Evolutionary conservation across 2,329 filamentous ascomycete genomes (phyloP), one percentile per base, ranked within the genome.

Genomic region (Colletotrichum cereale): DNA sequence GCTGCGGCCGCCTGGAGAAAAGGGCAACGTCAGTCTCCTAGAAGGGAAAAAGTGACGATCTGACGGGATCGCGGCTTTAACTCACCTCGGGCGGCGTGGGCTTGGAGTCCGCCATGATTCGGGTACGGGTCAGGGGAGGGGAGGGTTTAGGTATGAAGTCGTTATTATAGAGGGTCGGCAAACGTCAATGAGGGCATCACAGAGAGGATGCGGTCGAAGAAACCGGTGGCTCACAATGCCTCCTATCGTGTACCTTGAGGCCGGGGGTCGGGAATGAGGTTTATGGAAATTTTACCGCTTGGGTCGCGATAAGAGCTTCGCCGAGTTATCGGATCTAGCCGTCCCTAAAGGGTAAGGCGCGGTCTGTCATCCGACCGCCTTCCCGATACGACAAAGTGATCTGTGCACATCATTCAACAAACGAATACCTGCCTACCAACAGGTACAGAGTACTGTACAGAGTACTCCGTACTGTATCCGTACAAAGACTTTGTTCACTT

Each of bases 51-150:
- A 2, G 18, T 4, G 44, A 47, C 44, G 5, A 12, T 55, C 34
- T 42, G 42, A 50, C 47, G 34, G 38, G 34, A 55, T 29, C n/a
- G 21, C 24, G 48, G 55, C 29, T 50, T 21, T 18, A 50, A 61
- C 52, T n/a, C 47, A 71, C 73, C 72, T 76, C 74, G 29, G 75
- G 55, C 42, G 68, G 69, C 40, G 70, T 64, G 50, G 73, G 72
- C 34, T 78, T 76, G 5, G 75, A 58, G 62, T 78, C 76, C n/a
- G 77, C 74, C 73, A 74, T 74, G 14, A 18, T 40, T 57, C 5
- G 53, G n/a, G 36, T 34, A 18, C 24, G 21, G 52, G 26, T 16
- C 26, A n/a, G 38, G 24, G 29, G 47, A 12, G 24, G 44, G 52
- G 11, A 31, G 14, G n/a, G 3, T 31, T 34, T 31, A n/a, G n/a